Evolutionary conservation across 371 early-diverging fungal genomes (phyloP).

Genomic region (Mucor racemosus): DNA sequence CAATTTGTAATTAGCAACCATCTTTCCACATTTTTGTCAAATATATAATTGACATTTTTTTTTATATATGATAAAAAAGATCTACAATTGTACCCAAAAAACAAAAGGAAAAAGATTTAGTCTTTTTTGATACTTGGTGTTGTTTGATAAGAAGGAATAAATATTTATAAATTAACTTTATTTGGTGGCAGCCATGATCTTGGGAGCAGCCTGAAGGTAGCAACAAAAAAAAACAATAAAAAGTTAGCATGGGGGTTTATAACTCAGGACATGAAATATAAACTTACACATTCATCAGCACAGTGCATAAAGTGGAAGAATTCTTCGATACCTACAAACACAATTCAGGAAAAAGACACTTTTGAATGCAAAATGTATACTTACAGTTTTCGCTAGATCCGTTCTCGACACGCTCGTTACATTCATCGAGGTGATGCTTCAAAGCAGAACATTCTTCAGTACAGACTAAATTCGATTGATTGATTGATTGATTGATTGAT

Average conservation of each 20-base stretch:
- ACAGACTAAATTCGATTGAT: slow-evolving; percentile 38
- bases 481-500: neutral
- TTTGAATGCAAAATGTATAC: neutral
- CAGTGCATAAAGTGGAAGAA: slow-evolving; percentile 67
- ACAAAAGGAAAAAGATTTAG: slow-evolving; percentile 9
- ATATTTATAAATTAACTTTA: slow-evolving; percentile 27
- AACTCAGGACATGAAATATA: neutral
- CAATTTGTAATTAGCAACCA: too few relatives aligned
- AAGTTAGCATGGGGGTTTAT: neutral
- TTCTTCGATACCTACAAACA: slow-evolving; percentile 56
- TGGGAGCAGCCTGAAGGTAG: slow-evolving; percentile 50
- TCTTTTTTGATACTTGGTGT: slow-evolving; percentile 6
- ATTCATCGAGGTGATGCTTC: slow-evolving; percentile 61
- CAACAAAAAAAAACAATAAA: neutral
- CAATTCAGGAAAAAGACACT: neutral
- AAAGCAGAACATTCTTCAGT: slow-evolving; percentile 49
- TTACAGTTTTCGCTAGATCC: slow-evolving; percentile 60
- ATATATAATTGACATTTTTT: neutral
- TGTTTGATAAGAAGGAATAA: slow-evolving; percentile 15
- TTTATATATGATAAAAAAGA: slow-evolving; percentile 4
- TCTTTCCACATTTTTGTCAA: neutral
- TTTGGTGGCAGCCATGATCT: slow-evolving; percentile 52
- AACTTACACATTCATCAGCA: slow-evolving; percentile 63
- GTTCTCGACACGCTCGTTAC: slow-evolving; percentile 62
- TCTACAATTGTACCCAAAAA: slow-evolving; percentile 9